Base-by-base conservation (phyloP, 257 asterid species). In the Rehmannia glutinosa region DNA sequence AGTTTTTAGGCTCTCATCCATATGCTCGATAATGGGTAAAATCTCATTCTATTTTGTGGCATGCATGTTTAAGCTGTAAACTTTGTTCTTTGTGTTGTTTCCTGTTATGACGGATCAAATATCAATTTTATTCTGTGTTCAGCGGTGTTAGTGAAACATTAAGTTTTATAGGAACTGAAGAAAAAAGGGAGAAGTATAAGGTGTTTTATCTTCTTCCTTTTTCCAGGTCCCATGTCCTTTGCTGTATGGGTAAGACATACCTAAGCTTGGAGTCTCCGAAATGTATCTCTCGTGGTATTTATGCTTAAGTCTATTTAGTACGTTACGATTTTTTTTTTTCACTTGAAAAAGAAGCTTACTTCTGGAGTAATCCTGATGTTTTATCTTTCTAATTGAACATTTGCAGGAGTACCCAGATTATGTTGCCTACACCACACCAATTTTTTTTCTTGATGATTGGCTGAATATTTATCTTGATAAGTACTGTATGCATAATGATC, bases 371-470 rank as follows among this genome's bases (percentile, higher is more conserved):
- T 52, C 38, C 39, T 72, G 56, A 38, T 56, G 6, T 20, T 15
- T n/a, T 36, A 16, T 51, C 51, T 65, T 64, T 52, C 70, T 57
- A 15, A 20, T 78, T 72, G 57, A 8, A 32, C 49, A 17, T 70
- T 83, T 73, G 62, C 94, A 92, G 98, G 99, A 93, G 81, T 90
- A 86, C 59, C 96, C 96, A 21, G 89, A 88, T 52, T 90, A 90
- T 68, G 70, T 57, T 77, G 96, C 99, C 61, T 90, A 93, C 82
- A 74, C 33, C 58, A 85, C 92, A 33, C 96, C 99, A 23, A 7
- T 56, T 27, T 81, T 81, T 78, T 93, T 88, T 65, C 78, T 82
- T 15, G 99, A 93, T 75, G 99, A 93, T 80, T 93, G 99, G 99
- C 81, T 93, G 79, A 93, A 93, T 82, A 41, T 88, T 49, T 93